These are phyloP conservation scores for Candida sanyaensis DNA, from an alignment of 1,139 yeast species.

Conservation along the genomic window DNA sequence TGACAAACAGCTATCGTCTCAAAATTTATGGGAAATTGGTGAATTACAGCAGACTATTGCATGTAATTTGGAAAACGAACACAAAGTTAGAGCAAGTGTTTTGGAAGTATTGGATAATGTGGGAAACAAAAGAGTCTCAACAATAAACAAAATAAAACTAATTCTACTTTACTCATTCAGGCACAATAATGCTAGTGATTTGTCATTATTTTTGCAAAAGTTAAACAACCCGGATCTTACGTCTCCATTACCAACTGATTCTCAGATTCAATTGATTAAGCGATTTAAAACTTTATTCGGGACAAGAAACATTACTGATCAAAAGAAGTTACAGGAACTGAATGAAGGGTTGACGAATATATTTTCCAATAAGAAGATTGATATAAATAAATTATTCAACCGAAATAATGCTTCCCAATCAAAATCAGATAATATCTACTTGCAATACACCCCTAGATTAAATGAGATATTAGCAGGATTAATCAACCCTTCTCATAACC, in stretches of 20 bases:
- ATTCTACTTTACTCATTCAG: constrained; percentile 73
- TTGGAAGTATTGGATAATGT: constrained; percentile 24
- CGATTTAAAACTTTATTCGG: constrained; percentile 30
- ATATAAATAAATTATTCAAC: constrained; percentile 27
- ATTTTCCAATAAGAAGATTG: constrained; percentile 29
- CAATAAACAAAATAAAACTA: constrained; percentile 44
- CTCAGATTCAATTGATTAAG: constrained; percentile 35
- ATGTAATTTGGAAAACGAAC: constrained; percentile 52
- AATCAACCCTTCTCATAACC: constrained; percentile 16
- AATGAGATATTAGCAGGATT: constrained; percentile 40
- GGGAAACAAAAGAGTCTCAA: constrained; percentile 22
- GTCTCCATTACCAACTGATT: constrained; percentile 31
- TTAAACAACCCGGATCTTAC: constrained; percentile 31
- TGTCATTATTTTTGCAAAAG: constrained; percentile 25
- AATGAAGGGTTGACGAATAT: constrained; percentile 25
- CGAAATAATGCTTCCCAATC: constrained; percentile 20
- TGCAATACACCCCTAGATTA: constrained; percentile 77
- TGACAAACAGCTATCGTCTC: constrained; percentile 62
- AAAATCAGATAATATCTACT: constrained; percentile 50
- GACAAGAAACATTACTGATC: constrained; percentile 7
- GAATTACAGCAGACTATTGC: constrained; percentile 88
- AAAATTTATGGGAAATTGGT: constrained; percentile 78
- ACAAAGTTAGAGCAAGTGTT: constrained; percentile 26
- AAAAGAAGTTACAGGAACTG: constrained; percentile 12
- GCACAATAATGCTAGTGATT: constrained; percentile 39